These are phyloP conservation scores for Meripilus lineatus DNA, from an alignment of 1,284 basidiomycete genomes.

Conservation along the genomic window DNA sequence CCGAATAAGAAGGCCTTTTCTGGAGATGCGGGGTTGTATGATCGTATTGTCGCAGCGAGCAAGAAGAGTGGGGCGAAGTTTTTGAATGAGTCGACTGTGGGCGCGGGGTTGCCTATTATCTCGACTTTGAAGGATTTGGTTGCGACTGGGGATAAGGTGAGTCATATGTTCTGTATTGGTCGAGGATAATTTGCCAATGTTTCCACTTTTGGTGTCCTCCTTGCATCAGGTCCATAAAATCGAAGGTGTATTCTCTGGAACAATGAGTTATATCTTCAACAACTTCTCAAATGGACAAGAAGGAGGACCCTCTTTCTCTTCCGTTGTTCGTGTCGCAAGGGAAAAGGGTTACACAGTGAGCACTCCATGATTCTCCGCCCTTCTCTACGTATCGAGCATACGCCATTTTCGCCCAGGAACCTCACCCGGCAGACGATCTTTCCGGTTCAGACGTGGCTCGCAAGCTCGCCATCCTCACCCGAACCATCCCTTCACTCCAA, in stretches of 20 bases:
- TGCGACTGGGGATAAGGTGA: conserved; percentile 85
- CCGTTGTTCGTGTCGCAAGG: conserved; percentile 85
- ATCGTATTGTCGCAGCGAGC: conserved; percentile 59
- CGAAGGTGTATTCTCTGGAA: conserved; percentile 90
- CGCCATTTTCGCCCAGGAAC: conserved; percentile 58
- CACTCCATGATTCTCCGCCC: conserved; percentile 6
- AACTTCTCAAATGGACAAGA: conserved; percentile 74
- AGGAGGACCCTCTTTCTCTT: conserved; percentile 73
- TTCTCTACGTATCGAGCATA: no score
- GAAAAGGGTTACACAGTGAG: conserved; percentile 92
- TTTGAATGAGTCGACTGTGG: conserved; percentile 92
- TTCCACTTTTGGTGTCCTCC: not conserved
- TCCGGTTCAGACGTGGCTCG: conserved; percentile 96
- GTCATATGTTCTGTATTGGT: conserved; percentile 14
- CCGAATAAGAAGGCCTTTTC: conserved; percentile 99
- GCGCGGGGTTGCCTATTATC: conserved; percentile 92
- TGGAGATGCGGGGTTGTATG: conserved; percentile 67
- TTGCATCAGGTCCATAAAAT: conserved; percentile 62
- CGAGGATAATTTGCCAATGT: not conserved
- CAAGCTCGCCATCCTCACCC: conserved; percentile 93
- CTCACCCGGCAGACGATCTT: conserved; percentile 94
- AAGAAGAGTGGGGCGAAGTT: conserved; percentile 60
- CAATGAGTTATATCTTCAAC: conserved; percentile 99
- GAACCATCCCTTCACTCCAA: conserved; percentile 59
- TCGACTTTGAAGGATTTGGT: conserved; percentile 90